Percentiles rank a stretch among this genome's conserved stretches.
These are phyloP conservation scores for Stropharia rugosoannulata DNA, from an alignment of 768 basidiomycete genomes.

Conservation along the genomic window DNA sequence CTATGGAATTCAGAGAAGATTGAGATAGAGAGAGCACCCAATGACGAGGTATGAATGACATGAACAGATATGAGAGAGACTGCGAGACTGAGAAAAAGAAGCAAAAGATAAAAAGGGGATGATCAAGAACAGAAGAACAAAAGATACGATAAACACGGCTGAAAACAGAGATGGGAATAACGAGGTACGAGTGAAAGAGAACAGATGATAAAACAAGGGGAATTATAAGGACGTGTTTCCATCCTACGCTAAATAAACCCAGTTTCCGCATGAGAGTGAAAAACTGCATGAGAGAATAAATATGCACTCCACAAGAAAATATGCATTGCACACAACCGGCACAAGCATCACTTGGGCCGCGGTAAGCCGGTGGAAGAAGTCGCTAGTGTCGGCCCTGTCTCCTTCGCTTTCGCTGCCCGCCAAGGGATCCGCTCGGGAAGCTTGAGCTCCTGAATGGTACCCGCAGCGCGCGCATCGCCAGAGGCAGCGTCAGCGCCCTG, in stretches of 20 bases:
- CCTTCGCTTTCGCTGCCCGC: slow-evolving; percentile 5
- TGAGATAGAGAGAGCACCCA: neutral
- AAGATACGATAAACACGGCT: no score
- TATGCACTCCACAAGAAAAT: neutral
- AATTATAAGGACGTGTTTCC: neutral
- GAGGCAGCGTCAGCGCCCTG: neutral
- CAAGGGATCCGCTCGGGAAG: slow-evolving; percentile 5
- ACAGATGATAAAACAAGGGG: neutral
- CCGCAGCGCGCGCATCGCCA: neutral
- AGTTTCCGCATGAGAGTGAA: neutral
- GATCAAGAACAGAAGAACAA: neutral
- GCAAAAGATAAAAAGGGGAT: neutral
- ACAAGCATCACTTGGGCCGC: no score
- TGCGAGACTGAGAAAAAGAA: neutral
- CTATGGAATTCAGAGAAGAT: neutral
- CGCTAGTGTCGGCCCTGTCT: neutral
- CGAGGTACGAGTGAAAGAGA: neutral
- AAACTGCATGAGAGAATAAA: neutral
- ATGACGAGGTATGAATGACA: neutral
- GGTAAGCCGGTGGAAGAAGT: no score
- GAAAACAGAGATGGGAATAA: neutral
- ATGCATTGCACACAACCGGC: neutral
- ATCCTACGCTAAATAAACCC: neutral
- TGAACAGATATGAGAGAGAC: neutral
- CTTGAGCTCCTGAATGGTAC: neutral